Evolutionary conservation across 495 filamentous ascomycete species (phyloP), one percentile per base, ranked within the genome.

Genomic region (Diplogelasinospora grovesii): DNA sequence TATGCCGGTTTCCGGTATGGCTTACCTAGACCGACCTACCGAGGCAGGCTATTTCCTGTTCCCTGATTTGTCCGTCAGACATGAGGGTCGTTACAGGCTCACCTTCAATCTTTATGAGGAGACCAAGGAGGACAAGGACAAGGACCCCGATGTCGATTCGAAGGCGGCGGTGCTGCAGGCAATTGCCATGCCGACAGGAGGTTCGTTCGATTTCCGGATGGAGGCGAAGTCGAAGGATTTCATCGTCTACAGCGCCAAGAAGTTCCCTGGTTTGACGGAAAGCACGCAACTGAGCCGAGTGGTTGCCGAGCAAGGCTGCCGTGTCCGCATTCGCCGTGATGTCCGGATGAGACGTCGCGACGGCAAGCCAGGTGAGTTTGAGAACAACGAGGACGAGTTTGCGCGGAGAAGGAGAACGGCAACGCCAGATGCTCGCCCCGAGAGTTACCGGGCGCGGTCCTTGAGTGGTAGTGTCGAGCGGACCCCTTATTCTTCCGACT

Each of bases 41-140:
- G 87, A 86, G 28, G 92, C 90, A 31, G 92, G 93, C 39, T 98
- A 97, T 63, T 98, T 98, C 59, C 83, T 98, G 63, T 98, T 98
- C 54, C 92, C 93, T 0, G 92, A 98, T 64, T 70, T 98, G 25
- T 97, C 92, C 1, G 92, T 98, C 35, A 84, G 93, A 37, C 90
- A 97, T 59, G 92, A 98, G 60, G 92, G 92, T 36, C 81, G 83
- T 39, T 98, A 95, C 54, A 73, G 82, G 7, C 64, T 98, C 43
- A 83, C 77, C 49, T 98, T 98, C 68, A 87, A 86, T 52, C 72
- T 98, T 13, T 98, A 89, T 49, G 92, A 98, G 63, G 82, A 94
- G 62, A 82, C 68, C 45, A 95, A 94, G 68, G 83, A 93, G 34
- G 63, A 65, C 33, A 64, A 70, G 47, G 66, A 71, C 40, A 68